Conservation (phyloP, 2,329 filamentous ascomycete genomes). For the Fusarium foetens region DNA sequence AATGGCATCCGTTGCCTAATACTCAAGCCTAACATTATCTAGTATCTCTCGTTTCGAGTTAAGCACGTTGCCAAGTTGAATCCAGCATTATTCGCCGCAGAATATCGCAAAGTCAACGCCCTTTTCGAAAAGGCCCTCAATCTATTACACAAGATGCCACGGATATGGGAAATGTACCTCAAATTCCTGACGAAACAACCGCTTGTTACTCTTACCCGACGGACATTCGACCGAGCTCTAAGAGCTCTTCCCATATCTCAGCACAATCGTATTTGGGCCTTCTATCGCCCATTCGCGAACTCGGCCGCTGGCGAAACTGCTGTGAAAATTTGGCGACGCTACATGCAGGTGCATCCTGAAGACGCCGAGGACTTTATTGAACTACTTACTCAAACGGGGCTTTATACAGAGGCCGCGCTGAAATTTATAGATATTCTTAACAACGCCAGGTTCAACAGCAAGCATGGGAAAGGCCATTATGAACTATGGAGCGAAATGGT, state of each 20-base stretch:
- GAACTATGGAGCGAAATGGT: slow-evolving; percentile 99
- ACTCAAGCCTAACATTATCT: background rate
- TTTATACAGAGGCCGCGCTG: slow-evolving; percentile 91
- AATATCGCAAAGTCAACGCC: slow-evolving; percentile 93
- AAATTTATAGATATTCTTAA: slow-evolving; percentile 93
- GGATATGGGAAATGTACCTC: slow-evolving; percentile 98
- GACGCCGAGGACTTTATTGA: slow-evolving; percentile 96
- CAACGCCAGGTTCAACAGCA: slow-evolving; percentile 89
- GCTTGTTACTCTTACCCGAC: slow-evolving; percentile 85
- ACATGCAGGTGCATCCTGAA: slow-evolving; percentile 97
- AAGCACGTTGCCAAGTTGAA: slow-evolving; percentile 86
- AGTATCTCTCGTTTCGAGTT: slow-evolving; percentile 87
- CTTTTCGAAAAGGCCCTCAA: slow-evolving; percentile 94
- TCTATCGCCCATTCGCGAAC: slow-evolving; percentile 91
- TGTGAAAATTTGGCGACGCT: slow-evolving; percentile 91
- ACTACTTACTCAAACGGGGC: slow-evolving; percentile 79
- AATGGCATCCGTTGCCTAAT: background rate
- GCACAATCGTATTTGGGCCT: slow-evolving; percentile 93
- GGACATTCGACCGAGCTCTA: slow-evolving; percentile 90
- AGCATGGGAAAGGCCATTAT: slow-evolving; percentile 92
- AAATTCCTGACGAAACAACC: slow-evolving; percentile 90
- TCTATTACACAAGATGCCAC: slow-evolving; percentile 97
- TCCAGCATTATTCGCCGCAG: slow-evolving; percentile 78
- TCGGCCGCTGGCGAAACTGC: slow-evolving; percentile 91
- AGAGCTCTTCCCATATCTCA: slow-evolving; percentile 93